Evolutionary conservation across 2,329 filamentous ascomycete genomes (phyloP), one percentile per base, ranked within the genome.

Genomic region (Sporothrix curviconia): DNA sequence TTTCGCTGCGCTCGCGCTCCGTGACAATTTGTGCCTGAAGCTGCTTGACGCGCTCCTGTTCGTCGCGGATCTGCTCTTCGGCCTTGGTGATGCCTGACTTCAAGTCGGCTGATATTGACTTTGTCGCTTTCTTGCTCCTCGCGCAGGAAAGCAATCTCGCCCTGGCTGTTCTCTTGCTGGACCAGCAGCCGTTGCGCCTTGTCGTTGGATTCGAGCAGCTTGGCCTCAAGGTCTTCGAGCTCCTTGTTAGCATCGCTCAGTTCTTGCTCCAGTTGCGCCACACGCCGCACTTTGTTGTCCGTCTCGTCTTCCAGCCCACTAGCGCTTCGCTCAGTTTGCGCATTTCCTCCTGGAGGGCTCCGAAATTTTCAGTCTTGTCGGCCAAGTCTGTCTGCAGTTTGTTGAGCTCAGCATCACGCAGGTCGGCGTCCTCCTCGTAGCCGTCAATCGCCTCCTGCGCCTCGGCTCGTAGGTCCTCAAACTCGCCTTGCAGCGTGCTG

Each of bases 121-220:
- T 99, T 99, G 76, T 99, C 94, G 17, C 83, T 84, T 72, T 99
- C 94, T 71, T 99, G 94, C 74, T 99, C 94, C 69, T 99, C 94
- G 1, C 94, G 86, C 52, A 99, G 72, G 79, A 99, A 99, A 1
- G 89, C 86, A 71, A 97, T 95, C 71, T 99, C 94, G 59, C 87
- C 87, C 66, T 96, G 92, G 57, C 88, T 87, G 5, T 90, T 95
- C 72, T 99, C 94, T 63, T 92, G 87, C 68, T 97, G 92, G 32
- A 99, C 90, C 4, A 88, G 86, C 3, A 97, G 79, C 55, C 92
- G 84, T 66, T 95, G 88, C 49, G 88, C 86, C 77, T 97, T 97
- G 64, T 87, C 84, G 67, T 92, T 92, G 7, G 90, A 78, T 68
- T 97, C 92, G 40, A 86, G 80, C 15, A 96, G 81, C 68, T 89